These are phyloP conservation scores for Colletotrichum neosansevieriae DNA, from an alignment of 2,329 filamentous ascomycete species.

Conservation along the genomic window DNA sequence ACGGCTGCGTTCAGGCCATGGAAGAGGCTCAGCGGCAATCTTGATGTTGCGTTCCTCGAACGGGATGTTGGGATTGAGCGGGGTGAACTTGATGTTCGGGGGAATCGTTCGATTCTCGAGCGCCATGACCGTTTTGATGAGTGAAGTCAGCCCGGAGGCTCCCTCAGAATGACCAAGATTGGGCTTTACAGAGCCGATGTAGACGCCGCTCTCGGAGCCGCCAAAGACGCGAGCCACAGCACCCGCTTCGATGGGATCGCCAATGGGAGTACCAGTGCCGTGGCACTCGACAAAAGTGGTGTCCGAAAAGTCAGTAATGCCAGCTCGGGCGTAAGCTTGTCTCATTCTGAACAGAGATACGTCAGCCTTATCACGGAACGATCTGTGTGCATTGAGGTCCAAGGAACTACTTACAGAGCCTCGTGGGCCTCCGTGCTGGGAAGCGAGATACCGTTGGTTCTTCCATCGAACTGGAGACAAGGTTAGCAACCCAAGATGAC, in stretches of 20 bases:
- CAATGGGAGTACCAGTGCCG: slow-evolving; percentile 51
- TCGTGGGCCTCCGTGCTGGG: slow-evolving; percentile 53
- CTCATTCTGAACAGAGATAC: too few species aligned
- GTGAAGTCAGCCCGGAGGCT: slow-evolving; percentile 46
- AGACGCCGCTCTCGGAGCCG: slow-evolving; percentile 25
- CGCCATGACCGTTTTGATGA: slow-evolving; percentile 50
- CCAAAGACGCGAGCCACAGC: slow-evolving; percentile 49
- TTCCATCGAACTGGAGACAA: slow-evolving; percentile 43
- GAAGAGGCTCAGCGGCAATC: too few species aligned
- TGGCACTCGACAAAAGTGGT: slow-evolving; percentile 36
- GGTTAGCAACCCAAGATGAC: too few species aligned
- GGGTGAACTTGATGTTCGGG: slow-evolving; percentile 36
- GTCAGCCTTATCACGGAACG: too few species aligned
- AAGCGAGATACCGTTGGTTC: slow-evolving; percentile 49
- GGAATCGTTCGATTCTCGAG: slow-evolving; percentile 27
- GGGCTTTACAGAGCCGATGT: slow-evolving; percentile 49
- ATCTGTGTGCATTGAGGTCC: too few species aligned
- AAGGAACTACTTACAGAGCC: background rate
- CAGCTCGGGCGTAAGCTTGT: too few species aligned
- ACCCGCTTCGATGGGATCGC: slow-evolving; percentile 59
- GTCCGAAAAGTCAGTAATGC: background rate
- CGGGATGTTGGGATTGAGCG: slow-evolving; percentile 31
- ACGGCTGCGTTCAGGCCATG: slow-evolving; percentile 43
- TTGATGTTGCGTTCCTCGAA: slow-evolving; percentile 6
- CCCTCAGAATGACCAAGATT: slow-evolving; percentile 54